Evolutionary conservation across 495 filamentous ascomycete species (phyloP).

Genomic region (Neurospora sp.): DNA sequence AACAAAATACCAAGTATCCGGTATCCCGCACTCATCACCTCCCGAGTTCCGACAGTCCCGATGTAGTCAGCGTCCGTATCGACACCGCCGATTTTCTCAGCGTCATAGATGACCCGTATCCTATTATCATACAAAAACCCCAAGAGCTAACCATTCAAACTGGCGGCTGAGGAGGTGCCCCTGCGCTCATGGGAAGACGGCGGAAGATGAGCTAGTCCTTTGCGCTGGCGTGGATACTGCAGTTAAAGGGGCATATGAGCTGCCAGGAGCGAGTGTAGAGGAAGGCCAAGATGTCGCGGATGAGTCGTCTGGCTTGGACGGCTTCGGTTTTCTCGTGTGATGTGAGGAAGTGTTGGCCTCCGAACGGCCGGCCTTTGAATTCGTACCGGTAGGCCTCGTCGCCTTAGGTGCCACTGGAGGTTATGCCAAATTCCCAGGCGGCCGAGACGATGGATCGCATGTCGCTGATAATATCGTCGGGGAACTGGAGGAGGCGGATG

Average conservation of each 20-base stretch:
- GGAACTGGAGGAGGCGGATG: slow-evolving; percentile 14
- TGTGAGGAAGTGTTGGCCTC: background rate
- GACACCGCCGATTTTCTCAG: background rate
- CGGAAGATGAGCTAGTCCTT: slow-evolving; percentile 15
- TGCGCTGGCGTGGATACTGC: slow-evolving; percentile 3
- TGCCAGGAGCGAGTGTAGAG: slow-evolving; percentile 10
- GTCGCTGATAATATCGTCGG: slow-evolving; percentile 10
- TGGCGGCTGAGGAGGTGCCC: background rate
- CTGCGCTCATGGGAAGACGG: too few species aligned
- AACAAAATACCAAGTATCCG: slow-evolving; percentile 13
- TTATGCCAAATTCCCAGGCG: slow-evolving; percentile 9
- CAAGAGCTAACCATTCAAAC: slow-evolving; percentile 13
- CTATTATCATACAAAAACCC: background rate
- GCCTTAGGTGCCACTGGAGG: background rate
- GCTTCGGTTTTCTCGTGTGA: background rate
- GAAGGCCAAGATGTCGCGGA: slow-evolving; percentile 14
- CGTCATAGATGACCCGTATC: slow-evolving; percentile 11
- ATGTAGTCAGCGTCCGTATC: background rate
- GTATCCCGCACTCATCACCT: slow-evolving; percentile 9
- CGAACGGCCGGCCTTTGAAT: slow-evolving; percentile 10
- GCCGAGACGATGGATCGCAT: slow-evolving; percentile 22
- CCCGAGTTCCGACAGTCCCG: slow-evolving; percentile 7
- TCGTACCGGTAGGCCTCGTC: slow-evolving; percentile 6
- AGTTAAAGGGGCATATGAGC: slow-evolving; percentile 3
- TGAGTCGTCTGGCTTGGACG: slow-evolving; percentile 7